These are phyloP conservation scores for Calonectria henricotiae DNA, from an alignment of 2,329 filamentous ascomycete species.

Conservation along the genomic window DNA sequence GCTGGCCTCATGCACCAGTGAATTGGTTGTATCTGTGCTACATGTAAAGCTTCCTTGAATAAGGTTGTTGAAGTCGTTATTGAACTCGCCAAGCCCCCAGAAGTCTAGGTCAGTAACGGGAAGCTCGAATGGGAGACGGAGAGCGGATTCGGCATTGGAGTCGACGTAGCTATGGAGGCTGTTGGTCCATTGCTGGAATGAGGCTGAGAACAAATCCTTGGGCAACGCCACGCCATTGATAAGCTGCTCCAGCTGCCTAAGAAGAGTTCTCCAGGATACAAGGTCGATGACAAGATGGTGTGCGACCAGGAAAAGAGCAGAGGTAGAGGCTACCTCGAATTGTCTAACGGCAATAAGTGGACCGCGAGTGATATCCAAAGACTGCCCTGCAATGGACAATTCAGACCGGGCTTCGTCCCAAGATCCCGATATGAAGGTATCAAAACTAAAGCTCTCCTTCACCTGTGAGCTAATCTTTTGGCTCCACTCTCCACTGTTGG, in stretches of 20 bases:
- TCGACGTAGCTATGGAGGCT: constrained; percentile 55
- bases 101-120: neutral
- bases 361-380: constrained; percentile 15
- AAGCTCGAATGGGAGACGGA: constrained; percentile 5
- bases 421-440: neutral
- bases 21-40: neutral
- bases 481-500: constrained; percentile 18
- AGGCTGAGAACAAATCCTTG: constrained; percentile 43
- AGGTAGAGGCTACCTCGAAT: constrained; percentile 32
- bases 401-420: neutral
- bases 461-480: constrained; percentile 38
- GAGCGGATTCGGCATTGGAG: constrained; percentile 4
- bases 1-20: constrained; percentile 4
- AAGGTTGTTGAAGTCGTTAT: constrained; percentile 11
- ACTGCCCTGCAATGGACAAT: constrained; percentile 39
- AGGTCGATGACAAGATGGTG: constrained; percentile 64
- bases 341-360: constrained; percentile 41
- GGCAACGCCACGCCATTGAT: neutral
- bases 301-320: constrained; percentile 56
- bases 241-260: constrained; percentile 54
- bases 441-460: constrained; percentile 36
- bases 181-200: constrained; percentile 43
- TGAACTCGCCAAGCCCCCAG: constrained; percentile 3
- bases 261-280: constrained; percentile 65
- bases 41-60: constrained; percentile 11